phyloP scores from a whole-genome alignment of 768 basidiomycete species.

The Amanita phalloides region DNA sequence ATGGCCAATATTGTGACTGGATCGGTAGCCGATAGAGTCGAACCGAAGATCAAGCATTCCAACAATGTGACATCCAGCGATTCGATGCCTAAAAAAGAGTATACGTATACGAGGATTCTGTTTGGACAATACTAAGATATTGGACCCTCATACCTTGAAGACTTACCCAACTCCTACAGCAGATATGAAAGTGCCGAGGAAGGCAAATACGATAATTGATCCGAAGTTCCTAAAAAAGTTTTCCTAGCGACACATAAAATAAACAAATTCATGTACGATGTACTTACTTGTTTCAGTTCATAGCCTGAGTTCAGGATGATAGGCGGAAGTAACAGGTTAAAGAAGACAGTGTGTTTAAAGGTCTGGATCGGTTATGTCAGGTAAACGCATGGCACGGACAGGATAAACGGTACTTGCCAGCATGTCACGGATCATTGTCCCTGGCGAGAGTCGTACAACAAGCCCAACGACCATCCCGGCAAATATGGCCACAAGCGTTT shows the following conservation, averaged over 20 bases:
- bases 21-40: slow-evolving; percentile 94
- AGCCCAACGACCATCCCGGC: slow-evolving; percentile 95
- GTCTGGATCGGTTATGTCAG: slow-evolving; percentile 39
- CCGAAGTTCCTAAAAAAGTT: slow-evolving; percentile 99
- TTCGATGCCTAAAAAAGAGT: slow-evolving; percentile 88
- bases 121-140: slow-evolving; percentile 34
- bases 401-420: slow-evolving; percentile 49
- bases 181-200: slow-evolving; percentile 92
- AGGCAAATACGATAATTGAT: slow-evolving; percentile 89
- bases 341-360: slow-evolving; percentile 94
- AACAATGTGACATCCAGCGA: slow-evolving; percentile 76
- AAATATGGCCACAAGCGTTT: slow-evolving; percentile 91
- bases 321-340: slow-evolving; percentile 95
- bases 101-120: slow-evolving; percentile 90
- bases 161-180: slow-evolving; percentile 93
- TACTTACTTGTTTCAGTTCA: slow-evolving; percentile 83
- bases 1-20: slow-evolving; percentile 97
- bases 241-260: slow-evolving; percentile 42
- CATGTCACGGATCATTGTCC: slow-evolving; percentile 95
- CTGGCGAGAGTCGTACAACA: slow-evolving; percentile 81
- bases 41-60: slow-evolving; percentile 94
- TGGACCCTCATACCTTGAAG: slow-evolving; percentile 3
- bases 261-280: background rate
- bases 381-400: background rate
- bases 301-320: slow-evolving; percentile 98